Evolutionary conservation across 768 basidiomycete species (phyloP).

Genomic region (Piloderma croceum): DNA sequence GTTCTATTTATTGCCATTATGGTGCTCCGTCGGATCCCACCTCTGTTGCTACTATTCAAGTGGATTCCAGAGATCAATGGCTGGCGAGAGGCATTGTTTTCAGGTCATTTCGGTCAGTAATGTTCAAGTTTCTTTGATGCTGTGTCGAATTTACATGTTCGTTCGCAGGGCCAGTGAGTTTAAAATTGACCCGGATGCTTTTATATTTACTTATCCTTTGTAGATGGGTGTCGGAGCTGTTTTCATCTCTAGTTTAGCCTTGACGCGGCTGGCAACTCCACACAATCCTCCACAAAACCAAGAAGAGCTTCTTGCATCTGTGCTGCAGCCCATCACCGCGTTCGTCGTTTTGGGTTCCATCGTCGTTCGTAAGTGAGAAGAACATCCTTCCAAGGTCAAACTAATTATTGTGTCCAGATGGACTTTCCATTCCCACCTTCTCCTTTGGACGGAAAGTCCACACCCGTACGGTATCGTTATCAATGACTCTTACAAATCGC

Average conservation of each 20-base stretch:
- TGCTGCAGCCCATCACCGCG: slow-evolving; percentile 76
- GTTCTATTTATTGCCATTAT: slow-evolving; percentile 65
- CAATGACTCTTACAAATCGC: slow-evolving; percentile 37
- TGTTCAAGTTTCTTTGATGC: not conserved
- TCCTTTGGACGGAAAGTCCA: slow-evolving; percentile 43
- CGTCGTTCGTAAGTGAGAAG: slow-evolving; percentile 55
- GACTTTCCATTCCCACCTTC: slow-evolving; percentile 67
- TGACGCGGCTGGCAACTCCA: slow-evolving; percentile 54
- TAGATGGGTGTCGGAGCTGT: slow-evolving; percentile 92
- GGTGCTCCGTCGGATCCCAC: slow-evolving; percentile 73
- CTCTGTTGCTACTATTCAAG: slow-evolving; percentile 67
- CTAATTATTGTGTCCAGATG: slow-evolving; percentile 37
- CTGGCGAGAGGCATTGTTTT: slow-evolving; percentile 85
- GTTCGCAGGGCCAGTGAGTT: not conserved
- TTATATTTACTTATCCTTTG: not conserved
- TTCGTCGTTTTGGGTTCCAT: slow-evolving; percentile 88
- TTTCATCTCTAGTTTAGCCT: slow-evolving; percentile 77
- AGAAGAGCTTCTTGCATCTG: slow-evolving; percentile 65
- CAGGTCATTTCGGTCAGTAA: slow-evolving; percentile 78
- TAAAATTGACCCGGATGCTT: slow-evolving; percentile 48
- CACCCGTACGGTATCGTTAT: slow-evolving; percentile 43
- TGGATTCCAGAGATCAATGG: slow-evolving; percentile 84
- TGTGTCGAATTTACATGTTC: slow-evolving; percentile 1
- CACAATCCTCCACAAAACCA: slow-evolving; percentile 57
- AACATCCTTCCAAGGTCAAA: not conserved